Conservation (phyloP, 73 alveolate species). For the Urostyla sp. region DNA sequence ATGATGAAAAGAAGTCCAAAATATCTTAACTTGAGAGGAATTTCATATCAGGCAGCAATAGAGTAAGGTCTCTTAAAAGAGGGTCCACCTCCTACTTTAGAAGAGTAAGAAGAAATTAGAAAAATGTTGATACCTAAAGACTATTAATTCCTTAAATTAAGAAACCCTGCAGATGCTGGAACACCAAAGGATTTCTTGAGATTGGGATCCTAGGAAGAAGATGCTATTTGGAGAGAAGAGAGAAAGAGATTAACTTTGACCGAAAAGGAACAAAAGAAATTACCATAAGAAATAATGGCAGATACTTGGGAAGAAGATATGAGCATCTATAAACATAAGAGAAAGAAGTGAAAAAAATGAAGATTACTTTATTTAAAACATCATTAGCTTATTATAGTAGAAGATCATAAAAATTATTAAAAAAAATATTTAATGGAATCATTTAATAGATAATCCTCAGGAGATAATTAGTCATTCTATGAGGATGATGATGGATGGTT, state of each 20-base stretch:
- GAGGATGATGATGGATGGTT: too few species aligned
- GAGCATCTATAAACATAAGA: not conserved
- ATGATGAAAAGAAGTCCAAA: constrained; percentile 27
- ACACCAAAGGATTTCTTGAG: constrained; percentile 36
- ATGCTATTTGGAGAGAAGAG: constrained; percentile 41
- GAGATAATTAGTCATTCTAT: too few species aligned
- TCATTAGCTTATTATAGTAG: too few species aligned
- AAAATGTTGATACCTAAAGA: not conserved
- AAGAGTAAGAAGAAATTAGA: constrained; percentile 26
- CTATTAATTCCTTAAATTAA: not conserved
- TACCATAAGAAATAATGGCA: constrained; percentile 24
- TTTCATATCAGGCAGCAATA: constrained; percentile 1
- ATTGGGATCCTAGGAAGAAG: constrained; percentile 49
- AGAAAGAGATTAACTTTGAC: constrained; percentile 4
- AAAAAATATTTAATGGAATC: too few species aligned
- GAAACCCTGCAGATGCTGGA: constrained; percentile 24
- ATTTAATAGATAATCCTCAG: too few species aligned
- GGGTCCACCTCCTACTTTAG: not conserved
- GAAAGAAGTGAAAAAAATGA: not conserved
- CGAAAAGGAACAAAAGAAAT: constrained; percentile 27
- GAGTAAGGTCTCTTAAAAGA: not conserved
- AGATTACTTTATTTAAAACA: too few species aligned
- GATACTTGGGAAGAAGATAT: constrained; percentile 54
- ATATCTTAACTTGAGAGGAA: not conserved
- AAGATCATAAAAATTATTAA: too few species aligned